Evolutionary conservation across 2,329 filamentous ascomycete species (phyloP).

Genomic region (Exophiala alcalophila): DNA sequence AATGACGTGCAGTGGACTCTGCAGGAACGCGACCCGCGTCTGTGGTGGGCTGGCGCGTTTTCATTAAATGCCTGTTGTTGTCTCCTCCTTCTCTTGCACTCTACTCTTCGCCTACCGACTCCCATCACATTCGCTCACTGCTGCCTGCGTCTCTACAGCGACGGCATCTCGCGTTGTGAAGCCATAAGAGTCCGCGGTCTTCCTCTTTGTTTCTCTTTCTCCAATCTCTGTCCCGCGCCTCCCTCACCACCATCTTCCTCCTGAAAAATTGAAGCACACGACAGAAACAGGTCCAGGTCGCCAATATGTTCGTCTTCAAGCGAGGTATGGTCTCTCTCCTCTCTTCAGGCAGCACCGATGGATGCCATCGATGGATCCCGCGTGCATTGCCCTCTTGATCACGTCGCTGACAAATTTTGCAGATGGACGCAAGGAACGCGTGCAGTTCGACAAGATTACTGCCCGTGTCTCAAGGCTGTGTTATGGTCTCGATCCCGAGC

Average conservation of each 20-base stretch:
- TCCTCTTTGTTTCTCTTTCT: neutral
- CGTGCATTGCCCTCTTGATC: slow-evolving; percentile 21
- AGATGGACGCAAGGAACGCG: slow-evolving; percentile 99
- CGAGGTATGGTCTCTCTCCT: slow-evolving; percentile 49
- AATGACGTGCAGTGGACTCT: too few species aligned
- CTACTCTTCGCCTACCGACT: slow-evolving; percentile 6
- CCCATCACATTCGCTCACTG: slow-evolving; percentile 8
- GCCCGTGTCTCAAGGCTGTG: slow-evolving; percentile 95
- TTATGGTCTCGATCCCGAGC: slow-evolving; percentile 92
- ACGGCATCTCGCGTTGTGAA: slow-evolving; percentile 7
- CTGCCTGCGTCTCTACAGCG: slow-evolving; percentile 22
- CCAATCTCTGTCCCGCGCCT: neutral
- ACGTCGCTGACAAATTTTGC: slow-evolving; percentile 22
- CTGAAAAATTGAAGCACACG: slow-evolving; percentile 1
- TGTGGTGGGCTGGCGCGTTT: too few species aligned
- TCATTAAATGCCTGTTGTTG: slow-evolving; percentile 12
- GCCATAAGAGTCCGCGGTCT: slow-evolving; percentile 8
- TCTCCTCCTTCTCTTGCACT: slow-evolving; percentile 10
- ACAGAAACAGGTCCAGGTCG: neutral
- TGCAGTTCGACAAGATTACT: slow-evolving; percentile 99
- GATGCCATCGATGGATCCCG: neutral
- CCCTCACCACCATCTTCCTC: neutral
- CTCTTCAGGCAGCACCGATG: slow-evolving; percentile 16
- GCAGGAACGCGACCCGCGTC: too few species aligned
- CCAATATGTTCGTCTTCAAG: slow-evolving; percentile 60